These are phyloP conservation scores for Myrica gale DNA, from an alignment of 306 rosid species.

Conservation along the genomic window DNA sequence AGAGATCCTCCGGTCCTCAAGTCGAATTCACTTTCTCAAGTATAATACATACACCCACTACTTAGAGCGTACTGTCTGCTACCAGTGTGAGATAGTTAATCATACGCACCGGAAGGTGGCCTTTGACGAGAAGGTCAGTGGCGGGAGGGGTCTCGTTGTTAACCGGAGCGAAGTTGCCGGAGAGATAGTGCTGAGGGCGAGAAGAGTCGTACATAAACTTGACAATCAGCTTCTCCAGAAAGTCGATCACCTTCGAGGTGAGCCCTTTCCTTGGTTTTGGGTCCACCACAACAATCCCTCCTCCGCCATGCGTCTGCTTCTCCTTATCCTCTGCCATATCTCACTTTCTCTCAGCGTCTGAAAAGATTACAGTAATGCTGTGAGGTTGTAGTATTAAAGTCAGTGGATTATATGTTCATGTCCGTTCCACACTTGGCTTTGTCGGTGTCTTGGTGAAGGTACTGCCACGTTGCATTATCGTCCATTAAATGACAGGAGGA, in stretches of 20 bases:
- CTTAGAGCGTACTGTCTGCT: neutral
- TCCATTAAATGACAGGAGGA: too few relatives aligned
- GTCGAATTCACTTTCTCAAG: neutral
- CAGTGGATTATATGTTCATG: neutral
- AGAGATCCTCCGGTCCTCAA: neutral
- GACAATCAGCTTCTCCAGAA: constrained; percentile 67
- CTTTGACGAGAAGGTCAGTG: constrained; percentile 57
- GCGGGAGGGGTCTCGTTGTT: constrained; percentile 78
- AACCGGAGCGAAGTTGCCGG: constrained; percentile 79
- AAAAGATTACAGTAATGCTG: neutral
- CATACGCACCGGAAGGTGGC: constrained; percentile 72
- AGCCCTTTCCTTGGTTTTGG: constrained; percentile 74
- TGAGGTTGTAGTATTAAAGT: neutral
- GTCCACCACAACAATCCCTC: constrained; percentile 44
- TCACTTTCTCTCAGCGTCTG: neutral
- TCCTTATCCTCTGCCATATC: constrained; percentile 30
- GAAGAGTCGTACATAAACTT: constrained; percentile 64
- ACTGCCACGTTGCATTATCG: neutral
- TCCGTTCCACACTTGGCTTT: neutral
- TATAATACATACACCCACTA: neutral
- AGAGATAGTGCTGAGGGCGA: constrained; percentile 64
- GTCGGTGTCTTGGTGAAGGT: neutral
- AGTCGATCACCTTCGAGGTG: constrained; percentile 52
- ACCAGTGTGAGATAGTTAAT: neutral
- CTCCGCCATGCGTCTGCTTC: constrained; percentile 1